Base-by-base conservation (phyloP, 1,284 basidiomycete genomes). In the Amylostereum areolatum region DNA sequence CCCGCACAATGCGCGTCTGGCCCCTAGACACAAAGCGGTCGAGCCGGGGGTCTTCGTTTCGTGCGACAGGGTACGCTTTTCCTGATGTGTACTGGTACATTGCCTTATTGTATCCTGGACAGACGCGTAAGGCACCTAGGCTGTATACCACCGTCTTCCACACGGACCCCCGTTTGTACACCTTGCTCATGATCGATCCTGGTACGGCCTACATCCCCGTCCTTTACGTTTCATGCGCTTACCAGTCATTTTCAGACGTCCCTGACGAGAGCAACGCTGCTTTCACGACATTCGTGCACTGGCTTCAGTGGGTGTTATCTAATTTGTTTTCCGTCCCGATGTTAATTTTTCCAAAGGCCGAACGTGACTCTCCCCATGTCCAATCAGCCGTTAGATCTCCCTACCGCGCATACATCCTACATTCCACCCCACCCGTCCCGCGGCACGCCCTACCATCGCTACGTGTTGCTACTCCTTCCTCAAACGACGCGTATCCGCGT, bases 401-500 rank as follows among this genome's bases (percentile, higher is more conserved):
- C 62, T 60, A 74, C 68, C 48, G 64, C 72, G 0, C 82, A 86
- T 56, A 83, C 88, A 2, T 66, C 72, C 9, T 96, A 93, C 60
- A 69, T 93, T 50, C 89, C 92, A 3, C 93, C 93, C 3, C 92
- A 95, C 59, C 93, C 93, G 4, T 86, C 91, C 61, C 75, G 77
- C 32, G 92, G 92, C 42, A 86, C 90, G 4, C 81, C 81, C 0
- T 92, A 92, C 67, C 92, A 95, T 68, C 86, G 93, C 49, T 95
- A 94, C 66, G 81, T 83, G 2, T 59, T 85, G 28, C 68, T 95
- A 24, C 71, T 95, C 29, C 75, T 94, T 45, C 84, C 83, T n/a
- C 92, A 96, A 58, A 56, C 62, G 30, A 63, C 70, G 0, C 57
- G 66, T 0, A 59, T 64, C 5, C 55, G 63, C 44, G 66, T 66